These are phyloP conservation scores for Pleurotus platypus DNA, from an alignment of 768 basidiomycete genomes.

Conservation along the genomic window DNA sequence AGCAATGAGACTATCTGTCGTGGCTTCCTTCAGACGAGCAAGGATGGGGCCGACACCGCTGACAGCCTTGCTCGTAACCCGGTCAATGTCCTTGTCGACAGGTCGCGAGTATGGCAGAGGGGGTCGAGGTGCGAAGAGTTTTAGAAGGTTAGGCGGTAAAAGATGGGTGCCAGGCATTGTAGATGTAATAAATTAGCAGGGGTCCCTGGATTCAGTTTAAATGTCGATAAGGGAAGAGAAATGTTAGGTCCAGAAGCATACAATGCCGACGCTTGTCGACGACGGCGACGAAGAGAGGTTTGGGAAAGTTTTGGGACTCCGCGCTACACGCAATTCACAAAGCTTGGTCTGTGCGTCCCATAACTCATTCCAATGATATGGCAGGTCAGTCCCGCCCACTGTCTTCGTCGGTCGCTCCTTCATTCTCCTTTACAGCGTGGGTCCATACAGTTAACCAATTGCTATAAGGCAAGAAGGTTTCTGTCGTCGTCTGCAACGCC, in stretches of 20 bases:
- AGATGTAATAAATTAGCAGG: conserved; percentile 1
- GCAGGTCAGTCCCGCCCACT: conserved; percentile 2
- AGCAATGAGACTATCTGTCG: conserved; percentile 58
- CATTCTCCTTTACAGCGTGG: background rate
- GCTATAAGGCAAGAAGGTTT: background rate
- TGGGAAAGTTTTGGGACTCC: conserved; percentile 18
- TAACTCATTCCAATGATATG: background rate
- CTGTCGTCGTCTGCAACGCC: conserved; percentile 14
- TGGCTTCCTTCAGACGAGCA: conserved; percentile 69
- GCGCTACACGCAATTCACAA: background rate
- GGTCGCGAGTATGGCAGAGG: conserved; percentile 86
- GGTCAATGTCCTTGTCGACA: conserved; percentile 78
- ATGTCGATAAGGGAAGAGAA: background rate
- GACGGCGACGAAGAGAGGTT: conserved; percentile 7
- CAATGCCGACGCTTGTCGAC: conserved; percentile 9
- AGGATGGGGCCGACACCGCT: conserved; percentile 76
- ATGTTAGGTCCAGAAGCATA: background rate
- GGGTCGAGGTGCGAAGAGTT: conserved; percentile 93
- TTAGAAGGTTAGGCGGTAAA: conserved; percentile 92
- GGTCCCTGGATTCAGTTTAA: background rate
- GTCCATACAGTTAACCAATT: background rate
- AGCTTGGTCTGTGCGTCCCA: conserved; percentile 5
- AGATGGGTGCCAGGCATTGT: conserved; percentile 76
- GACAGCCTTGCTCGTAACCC: conserved; percentile 65
- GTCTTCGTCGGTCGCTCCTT: background rate